Conservation (phyloP, 768 basidiomycete species). For the Agrocybe praecox region DNA sequence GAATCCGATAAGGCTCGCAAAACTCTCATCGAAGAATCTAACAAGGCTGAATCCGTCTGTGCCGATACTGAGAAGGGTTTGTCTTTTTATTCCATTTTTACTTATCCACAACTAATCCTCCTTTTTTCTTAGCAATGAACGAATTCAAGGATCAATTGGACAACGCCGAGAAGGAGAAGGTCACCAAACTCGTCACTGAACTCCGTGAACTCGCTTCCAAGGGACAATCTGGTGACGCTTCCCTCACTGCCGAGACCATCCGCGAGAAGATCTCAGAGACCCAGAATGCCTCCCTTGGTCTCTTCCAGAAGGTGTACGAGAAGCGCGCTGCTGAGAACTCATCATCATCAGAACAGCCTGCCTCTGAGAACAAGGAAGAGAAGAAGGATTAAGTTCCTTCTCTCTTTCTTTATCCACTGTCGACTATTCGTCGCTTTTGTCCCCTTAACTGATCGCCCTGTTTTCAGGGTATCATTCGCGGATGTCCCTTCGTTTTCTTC, state of each 20-base stretch:
- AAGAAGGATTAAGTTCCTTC: slow-evolving; percentile 75
- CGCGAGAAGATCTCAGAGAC: slow-evolving; percentile 93
- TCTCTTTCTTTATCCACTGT: slow-evolving; percentile 13
- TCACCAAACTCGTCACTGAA: slow-evolving; percentile 82
- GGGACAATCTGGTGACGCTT: slow-evolving; percentile 85
- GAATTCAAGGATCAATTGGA: slow-evolving; percentile 99
- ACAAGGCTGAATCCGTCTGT: slow-evolving; percentile 94
- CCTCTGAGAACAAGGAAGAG: slow-evolving; percentile 62
- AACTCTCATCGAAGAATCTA: slow-evolving; percentile 90
- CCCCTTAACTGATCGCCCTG: slow-evolving; percentile 7
- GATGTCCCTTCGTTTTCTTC: slow-evolving; percentile 19
- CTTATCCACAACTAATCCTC: neutral
- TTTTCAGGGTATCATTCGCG: slow-evolving; percentile 2
- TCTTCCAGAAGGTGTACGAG: slow-evolving; percentile 98
- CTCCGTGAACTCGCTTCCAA: slow-evolving; percentile 88
- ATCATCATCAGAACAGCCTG: slow-evolving; percentile 42
- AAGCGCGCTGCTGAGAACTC: slow-evolving; percentile 80
- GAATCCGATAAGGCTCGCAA: slow-evolving; percentile 91
- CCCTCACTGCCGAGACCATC: slow-evolving; percentile 83
- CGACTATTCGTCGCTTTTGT: slow-evolving; percentile 9
- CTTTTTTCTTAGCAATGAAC: slow-evolving; percentile 65
- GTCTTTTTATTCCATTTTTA: slow-evolving; percentile 16
- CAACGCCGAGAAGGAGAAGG: slow-evolving; percentile 90
- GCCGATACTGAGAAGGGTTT: slow-evolving; percentile 94
- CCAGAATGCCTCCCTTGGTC: slow-evolving; percentile 91